These are phyloP conservation scores for Xanthoconium stramineum DNA, from an alignment of 768 basidiomycete genomes.

Conservation along the genomic window DNA sequence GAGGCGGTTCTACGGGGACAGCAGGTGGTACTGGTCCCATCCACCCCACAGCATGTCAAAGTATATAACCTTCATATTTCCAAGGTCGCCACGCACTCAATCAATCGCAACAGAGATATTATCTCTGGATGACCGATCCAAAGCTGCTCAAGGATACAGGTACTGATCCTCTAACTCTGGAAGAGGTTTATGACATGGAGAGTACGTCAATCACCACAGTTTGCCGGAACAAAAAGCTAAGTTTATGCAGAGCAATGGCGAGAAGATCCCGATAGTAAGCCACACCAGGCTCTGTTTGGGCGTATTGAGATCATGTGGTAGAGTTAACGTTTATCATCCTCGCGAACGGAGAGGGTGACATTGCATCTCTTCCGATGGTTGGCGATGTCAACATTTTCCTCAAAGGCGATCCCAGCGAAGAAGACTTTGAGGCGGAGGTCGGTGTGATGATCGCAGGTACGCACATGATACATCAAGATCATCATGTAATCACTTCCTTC, in stretches of 20 bases:
- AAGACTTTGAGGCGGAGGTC: conserved; percentile 69
- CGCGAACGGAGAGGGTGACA: conserved; percentile 32
- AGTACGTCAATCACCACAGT: conserved; percentile 40
- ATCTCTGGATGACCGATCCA: conserved; percentile 83
- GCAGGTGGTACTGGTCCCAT: conserved; percentile 77
- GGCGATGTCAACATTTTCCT: conserved; percentile 94
- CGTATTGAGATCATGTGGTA: conserved; percentile 24
- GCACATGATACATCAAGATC: background rate
- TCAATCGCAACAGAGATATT: conserved; percentile 56
- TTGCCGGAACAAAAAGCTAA: background rate
- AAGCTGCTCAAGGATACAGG: conserved; percentile 76
- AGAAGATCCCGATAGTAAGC: conserved; percentile 72
- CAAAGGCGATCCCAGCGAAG: conserved; percentile 45
- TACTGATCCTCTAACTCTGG: conserved; percentile 75
- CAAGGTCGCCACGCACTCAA: background rate
- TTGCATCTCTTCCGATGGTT: conserved; percentile 60
- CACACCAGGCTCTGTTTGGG: background rate
- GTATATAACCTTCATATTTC: background rate
- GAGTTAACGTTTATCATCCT: conserved; percentile 91
- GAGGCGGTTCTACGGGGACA: conserved; percentile 55
- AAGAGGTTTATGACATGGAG: conserved; percentile 90
- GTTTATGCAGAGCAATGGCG: conserved; percentile 71
- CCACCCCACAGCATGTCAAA: conserved; percentile 54
- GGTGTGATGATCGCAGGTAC: conserved; percentile 93
- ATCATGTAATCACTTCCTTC: background rate